phyloP scores from a whole-genome alignment of 2,329 filamentous ascomycete species.

The Ceratocystis destructans region DNA sequence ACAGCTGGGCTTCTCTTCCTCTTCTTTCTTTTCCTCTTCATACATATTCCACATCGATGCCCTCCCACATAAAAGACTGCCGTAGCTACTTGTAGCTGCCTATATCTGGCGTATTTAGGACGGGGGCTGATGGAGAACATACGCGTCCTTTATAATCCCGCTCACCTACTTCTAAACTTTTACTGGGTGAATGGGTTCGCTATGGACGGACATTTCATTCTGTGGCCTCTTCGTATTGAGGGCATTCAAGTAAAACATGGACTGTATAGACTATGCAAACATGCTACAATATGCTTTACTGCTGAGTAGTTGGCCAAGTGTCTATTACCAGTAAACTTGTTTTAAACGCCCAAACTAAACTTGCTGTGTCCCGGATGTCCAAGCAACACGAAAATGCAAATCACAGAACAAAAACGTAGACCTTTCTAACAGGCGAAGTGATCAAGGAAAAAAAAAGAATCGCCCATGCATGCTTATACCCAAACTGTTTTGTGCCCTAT shows the following conservation, averaged over 20 bases:
- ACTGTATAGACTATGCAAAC: background rate
- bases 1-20: conserved; percentile 20
- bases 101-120: conserved; percentile 17
- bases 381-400: conserved; percentile 18
- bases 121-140: conserved; percentile 40
- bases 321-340: conserved; percentile 16
- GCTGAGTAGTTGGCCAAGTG: background rate
- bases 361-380: conserved; percentile 11
- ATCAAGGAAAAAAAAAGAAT: conserved; percentile 15
- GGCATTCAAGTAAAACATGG: background rate
- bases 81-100: conserved; percentile 22
- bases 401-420: conserved; percentile 18
- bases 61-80: conserved; percentile 16
- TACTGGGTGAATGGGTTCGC: conserved; percentile 43
- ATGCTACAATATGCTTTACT: background rate
- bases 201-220: conserved; percentile 43
- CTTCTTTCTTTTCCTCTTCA: conserved; percentile 32
- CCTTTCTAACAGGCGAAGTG: conserved; percentile 8
- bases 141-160: conserved; percentile 47
- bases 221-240: background rate
- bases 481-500: conserved; percentile 9
- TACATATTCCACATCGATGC: conserved; percentile 36
- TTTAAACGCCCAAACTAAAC: conserved; percentile 18
- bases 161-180: conserved; percentile 26
- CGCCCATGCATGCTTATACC: conserved; percentile 15